A percentile compares a stretch with the other conserved stretches of the same genome.
phyloP scores from a whole-genome alignment of 2,329 filamentous ascomycete species.

The Ceratocystis papillata region DNA sequence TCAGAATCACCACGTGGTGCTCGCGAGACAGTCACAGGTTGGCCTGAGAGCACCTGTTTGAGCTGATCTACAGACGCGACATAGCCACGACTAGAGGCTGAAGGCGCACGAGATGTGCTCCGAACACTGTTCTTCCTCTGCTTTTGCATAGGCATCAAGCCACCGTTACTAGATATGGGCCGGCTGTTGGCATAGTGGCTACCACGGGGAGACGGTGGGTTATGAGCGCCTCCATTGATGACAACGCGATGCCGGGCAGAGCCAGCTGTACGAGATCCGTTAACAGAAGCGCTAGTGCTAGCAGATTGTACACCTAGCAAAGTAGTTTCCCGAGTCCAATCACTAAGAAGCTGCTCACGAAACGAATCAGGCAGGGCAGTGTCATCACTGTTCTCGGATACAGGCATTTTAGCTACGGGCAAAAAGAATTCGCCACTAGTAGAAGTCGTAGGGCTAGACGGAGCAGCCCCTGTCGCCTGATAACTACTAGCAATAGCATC shows the following conservation, averaged over 20 bases:
- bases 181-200: slow-evolving; percentile 41
- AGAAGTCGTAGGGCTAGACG: slow-evolving; percentile 58
- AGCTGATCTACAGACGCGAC: slow-evolving; percentile 54
- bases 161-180: slow-evolving; percentile 37
- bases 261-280: slow-evolving; percentile 56
- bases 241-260: slow-evolving; percentile 47
- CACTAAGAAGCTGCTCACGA: slow-evolving; percentile 62
- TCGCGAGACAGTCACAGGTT: slow-evolving; percentile 33
- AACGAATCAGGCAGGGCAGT: slow-evolving; percentile 50
- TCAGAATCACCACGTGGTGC: slow-evolving; percentile 35
- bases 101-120: slow-evolving; percentile 40
- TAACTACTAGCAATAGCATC: slow-evolving; percentile 66
- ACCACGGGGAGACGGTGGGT: slow-evolving; percentile 31
- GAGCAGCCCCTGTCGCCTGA: slow-evolving; percentile 51
- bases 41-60: slow-evolving; percentile 49
- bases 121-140: slow-evolving; percentile 45
- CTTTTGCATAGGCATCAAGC: slow-evolving; percentile 34
- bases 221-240: slow-evolving; percentile 41
- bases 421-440: slow-evolving; percentile 43
- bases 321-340: slow-evolving; percentile 70
- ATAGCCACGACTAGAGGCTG: slow-evolving; percentile 38
- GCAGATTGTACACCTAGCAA: slow-evolving; percentile 57
- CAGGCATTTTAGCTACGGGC: slow-evolving; percentile 12
- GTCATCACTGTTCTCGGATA: slow-evolving; percentile 36
- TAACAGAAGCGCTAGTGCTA: slow-evolving; percentile 62